A percentile compares a stretch with the other conserved stretches of the same genome.
Evolutionary conservation across 1,139 yeast genomes (phyloP).

Genomic region (Lodderomyces pseudojiufengensis): DNA sequence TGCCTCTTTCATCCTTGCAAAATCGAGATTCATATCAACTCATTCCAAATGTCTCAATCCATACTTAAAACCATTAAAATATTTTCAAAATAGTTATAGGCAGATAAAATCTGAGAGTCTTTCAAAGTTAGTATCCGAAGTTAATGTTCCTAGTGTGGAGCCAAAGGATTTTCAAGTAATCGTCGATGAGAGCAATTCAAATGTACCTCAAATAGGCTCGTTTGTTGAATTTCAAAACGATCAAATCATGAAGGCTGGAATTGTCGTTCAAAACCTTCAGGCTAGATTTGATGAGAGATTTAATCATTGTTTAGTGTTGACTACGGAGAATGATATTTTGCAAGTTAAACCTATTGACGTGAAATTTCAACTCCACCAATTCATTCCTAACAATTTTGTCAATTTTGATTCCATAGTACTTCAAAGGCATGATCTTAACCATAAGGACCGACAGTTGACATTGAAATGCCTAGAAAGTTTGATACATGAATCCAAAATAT

Average conservation of each 20-base stretch:
- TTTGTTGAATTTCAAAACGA: slow-evolving; percentile 30
- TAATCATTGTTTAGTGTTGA: slow-evolving; percentile 31
- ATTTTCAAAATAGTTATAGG: no score
- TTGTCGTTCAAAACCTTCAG: slow-evolving; percentile 28
- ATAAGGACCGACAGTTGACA: slow-evolving; percentile 17
- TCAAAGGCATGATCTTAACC: slow-evolving; percentile 21
- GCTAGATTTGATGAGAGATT: slow-evolving; percentile 33
- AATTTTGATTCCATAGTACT: slow-evolving; percentile 18
- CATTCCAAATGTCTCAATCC: no score
- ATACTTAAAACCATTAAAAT: no score
- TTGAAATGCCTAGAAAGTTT: slow-evolving; percentile 22
- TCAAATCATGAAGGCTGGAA: slow-evolving; percentile 29
- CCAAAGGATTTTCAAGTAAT: slow-evolving; percentile 14
- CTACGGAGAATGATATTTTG: slow-evolving; percentile 27
- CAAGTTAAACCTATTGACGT: slow-evolving; percentile 25
- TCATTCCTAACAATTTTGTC: slow-evolving; percentile 19
- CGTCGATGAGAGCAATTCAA: slow-evolving; percentile 18
- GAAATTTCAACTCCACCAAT: slow-evolving; percentile 25
- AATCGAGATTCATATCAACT: no score
- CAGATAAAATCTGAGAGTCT: no score
- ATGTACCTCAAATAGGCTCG: slow-evolving; percentile 30
- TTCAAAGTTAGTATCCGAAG: no score
- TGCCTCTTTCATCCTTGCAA: no score
- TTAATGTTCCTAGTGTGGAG: no score
- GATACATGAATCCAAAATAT: slow-evolving; percentile 13